Conservation (phyloP, 805 yeast genomes). For the Zygotorulaspora danielsina region DNA sequence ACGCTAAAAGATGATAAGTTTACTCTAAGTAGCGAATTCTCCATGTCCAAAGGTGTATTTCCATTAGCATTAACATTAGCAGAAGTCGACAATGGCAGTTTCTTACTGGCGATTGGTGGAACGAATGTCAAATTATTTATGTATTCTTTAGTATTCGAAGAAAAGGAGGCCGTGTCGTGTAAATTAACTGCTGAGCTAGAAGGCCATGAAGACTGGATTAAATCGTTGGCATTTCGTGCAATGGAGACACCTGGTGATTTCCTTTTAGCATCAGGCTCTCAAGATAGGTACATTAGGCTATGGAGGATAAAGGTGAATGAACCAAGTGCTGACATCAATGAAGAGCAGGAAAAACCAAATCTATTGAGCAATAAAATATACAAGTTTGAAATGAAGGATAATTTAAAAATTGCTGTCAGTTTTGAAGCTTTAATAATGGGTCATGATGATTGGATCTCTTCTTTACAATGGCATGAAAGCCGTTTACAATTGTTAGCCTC, state of each 20-base stretch:
- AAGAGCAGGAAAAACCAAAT: constrained; percentile 42
- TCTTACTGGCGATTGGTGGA: constrained; percentile 68
- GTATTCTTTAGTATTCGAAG: constrained; percentile 41
- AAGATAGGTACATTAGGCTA: constrained; percentile 84
- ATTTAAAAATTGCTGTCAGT: constrained; percentile 50
- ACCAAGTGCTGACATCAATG: constrained; percentile 52
- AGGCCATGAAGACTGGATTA: constrained; percentile 98
- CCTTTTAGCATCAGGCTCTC: constrained; percentile 83
- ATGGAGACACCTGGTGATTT: constrained; percentile 46
- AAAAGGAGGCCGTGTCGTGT: constrained; percentile 23
- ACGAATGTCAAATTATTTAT: constrained; percentile 53
- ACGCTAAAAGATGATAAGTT: constrained; percentile 22
- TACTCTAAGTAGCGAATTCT: constrained; percentile 24
- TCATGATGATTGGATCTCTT: constrained; percentile 96
- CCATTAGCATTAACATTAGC: constrained; percentile 30
- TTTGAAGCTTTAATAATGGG: constrained; percentile 96
- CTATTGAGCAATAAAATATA: constrained; percentile 70
- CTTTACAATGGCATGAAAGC: constrained; percentile 68
- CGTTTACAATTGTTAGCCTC: constrained; percentile 66
- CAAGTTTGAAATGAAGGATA: constrained; percentile 43
- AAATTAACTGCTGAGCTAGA: constrained; percentile 50
- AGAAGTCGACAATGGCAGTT: constrained; percentile 31
- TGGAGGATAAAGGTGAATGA: constrained; percentile 72
- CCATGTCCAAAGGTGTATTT: constrained; percentile 23
- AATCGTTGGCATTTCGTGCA: constrained; percentile 57